Evolutionary conservation across 108 stramenopile genomes (phyloP).

Genomic region (Pseudonitzschia delicatissima): DNA sequence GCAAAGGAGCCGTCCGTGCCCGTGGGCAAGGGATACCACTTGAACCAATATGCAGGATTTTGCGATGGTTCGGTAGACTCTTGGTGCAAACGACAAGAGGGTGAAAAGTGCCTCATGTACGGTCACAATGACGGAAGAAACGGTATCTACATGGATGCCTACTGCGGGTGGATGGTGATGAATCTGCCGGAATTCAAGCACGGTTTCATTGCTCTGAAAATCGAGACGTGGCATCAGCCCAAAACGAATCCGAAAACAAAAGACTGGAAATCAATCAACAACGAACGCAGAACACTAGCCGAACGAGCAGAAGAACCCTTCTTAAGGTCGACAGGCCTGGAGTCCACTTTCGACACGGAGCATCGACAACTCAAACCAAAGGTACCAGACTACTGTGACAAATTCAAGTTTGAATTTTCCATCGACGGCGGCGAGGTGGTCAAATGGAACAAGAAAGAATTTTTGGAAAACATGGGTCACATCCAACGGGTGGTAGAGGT

Average conservation of each 20-base stretch:
- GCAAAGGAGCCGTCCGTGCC: constrained; percentile 7
- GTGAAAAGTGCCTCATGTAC: constrained; percentile 50
- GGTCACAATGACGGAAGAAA: constrained; percentile 68
- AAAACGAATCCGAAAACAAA: background rate
- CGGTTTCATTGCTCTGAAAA: constrained; percentile 46
- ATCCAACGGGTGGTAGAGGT: constrained; percentile 32
- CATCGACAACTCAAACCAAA: background rate
- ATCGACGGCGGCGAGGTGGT: constrained; percentile 48
- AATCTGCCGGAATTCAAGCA: constrained; percentile 37
- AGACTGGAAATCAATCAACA: constrained; percentile 25
- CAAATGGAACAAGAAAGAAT: constrained; percentile 19
- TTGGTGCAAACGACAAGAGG: constrained; percentile 39
- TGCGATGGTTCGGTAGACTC: constrained; percentile 69
- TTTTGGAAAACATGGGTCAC: constrained; percentile 17
- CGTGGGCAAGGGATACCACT: constrained; percentile 16
- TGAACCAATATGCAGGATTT: constrained; percentile 28
- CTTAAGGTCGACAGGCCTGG: background rate
- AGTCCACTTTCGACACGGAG: background rate
- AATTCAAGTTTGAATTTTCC: constrained; percentile 53
- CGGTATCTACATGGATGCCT: constrained; percentile 47
- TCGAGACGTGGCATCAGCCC: constrained; percentile 26
- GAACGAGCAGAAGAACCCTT: background rate
- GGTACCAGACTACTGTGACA: constrained; percentile 28
- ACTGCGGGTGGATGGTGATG: constrained; percentile 66
- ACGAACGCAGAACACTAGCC: constrained; percentile 1